Conservation (phyloP, 352 stramenopile species). For the Pythium phragmitis region DNA sequence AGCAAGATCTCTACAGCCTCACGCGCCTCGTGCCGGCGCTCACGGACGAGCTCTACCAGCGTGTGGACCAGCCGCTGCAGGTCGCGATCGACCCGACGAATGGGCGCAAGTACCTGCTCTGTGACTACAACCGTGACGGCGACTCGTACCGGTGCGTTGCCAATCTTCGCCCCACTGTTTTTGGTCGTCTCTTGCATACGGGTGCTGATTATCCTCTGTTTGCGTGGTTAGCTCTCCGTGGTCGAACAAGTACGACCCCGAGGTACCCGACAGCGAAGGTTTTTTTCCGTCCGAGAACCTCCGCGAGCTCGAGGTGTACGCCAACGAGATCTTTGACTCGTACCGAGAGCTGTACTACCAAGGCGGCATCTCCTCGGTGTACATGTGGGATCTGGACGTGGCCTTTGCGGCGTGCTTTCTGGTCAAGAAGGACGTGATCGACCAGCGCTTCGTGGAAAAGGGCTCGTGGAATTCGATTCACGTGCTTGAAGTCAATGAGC, state of each 20-base stretch:
- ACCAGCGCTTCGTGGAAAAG: slow-evolving; percentile 79
- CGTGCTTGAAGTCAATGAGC: slow-evolving; percentile 90
- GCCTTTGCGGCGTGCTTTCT: slow-evolving; percentile 94
- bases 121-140: slow-evolving; percentile 95
- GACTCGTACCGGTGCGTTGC: slow-evolving; percentile 73
- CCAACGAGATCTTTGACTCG: slow-evolving; percentile 96
- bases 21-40: slow-evolving; percentile 77
- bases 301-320: slow-evolving; percentile 89
- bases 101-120: slow-evolving; percentile 91
- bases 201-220: neutral
- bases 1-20: slow-evolving; percentile 83
- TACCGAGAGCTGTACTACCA: slow-evolving; percentile 98
- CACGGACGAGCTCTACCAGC: slow-evolving; percentile 92
- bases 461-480: slow-evolving; percentile 95
- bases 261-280: slow-evolving; percentile 75
- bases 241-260: slow-evolving; percentile 91
- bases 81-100: slow-evolving; percentile 83
- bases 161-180: neutral
- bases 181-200: neutral
- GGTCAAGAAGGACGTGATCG: slow-evolving; percentile 91
- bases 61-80: slow-evolving; percentile 91
- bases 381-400: slow-evolving; percentile 95
- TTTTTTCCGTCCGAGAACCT: slow-evolving; percentile 90
- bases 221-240: slow-evolving; percentile 75
- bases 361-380: slow-evolving; percentile 91